Evolutionary conservation across 2,329 filamentous ascomycete genomes (phyloP).

Genomic region (Trichoderma brevicompactum): DNA sequence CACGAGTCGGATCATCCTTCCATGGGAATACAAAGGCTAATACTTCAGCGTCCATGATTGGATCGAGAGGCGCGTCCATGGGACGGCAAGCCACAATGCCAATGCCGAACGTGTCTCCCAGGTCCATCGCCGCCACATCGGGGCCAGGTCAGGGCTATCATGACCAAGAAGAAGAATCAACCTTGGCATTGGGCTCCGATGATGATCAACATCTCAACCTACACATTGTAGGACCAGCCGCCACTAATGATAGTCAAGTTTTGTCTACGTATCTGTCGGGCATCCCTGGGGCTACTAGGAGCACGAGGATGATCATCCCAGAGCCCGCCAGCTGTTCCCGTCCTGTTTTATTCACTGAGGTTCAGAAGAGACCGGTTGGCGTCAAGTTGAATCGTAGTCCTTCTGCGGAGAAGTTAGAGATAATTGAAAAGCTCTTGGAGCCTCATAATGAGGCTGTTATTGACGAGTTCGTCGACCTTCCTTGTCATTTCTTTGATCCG

Average conservation of each 20-base stretch:
- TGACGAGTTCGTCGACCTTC: slow-evolving; percentile 41
- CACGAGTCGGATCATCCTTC: not conserved
- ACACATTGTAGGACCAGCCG: slow-evolving; percentile 63
- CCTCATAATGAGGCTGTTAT: slow-evolving; percentile 57
- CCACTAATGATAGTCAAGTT: slow-evolving; percentile 63
- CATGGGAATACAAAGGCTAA: slow-evolving; percentile 18
- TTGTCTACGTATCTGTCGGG: slow-evolving; percentile 60
- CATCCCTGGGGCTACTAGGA: slow-evolving; percentile 39
- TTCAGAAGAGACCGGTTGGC: slow-evolving; percentile 52
- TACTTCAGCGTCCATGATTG: slow-evolving; percentile 4
- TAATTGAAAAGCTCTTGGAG: slow-evolving; percentile 63
- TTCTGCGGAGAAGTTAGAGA: slow-evolving; percentile 54
- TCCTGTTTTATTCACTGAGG: slow-evolving; percentile 53
- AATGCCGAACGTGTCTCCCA: not conserved
- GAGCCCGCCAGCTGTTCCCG: slow-evolving; percentile 40
- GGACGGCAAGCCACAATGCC: slow-evolving; percentile 8
- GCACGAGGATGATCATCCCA: slow-evolving; percentile 40
- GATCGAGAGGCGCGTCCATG: not conserved
- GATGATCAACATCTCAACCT: slow-evolving; percentile 49
- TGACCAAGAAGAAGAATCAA: slow-evolving; percentile 33
- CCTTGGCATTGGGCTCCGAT: slow-evolving; percentile 39
- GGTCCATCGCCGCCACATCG: not conserved
- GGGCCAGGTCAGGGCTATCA: not conserved
- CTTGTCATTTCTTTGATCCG: not conserved
- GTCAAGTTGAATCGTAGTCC: slow-evolving; percentile 44